Evolutionary conservation across 345 rosid genomes (phyloP).

Genomic region (Dovyalis caffra): DNA sequence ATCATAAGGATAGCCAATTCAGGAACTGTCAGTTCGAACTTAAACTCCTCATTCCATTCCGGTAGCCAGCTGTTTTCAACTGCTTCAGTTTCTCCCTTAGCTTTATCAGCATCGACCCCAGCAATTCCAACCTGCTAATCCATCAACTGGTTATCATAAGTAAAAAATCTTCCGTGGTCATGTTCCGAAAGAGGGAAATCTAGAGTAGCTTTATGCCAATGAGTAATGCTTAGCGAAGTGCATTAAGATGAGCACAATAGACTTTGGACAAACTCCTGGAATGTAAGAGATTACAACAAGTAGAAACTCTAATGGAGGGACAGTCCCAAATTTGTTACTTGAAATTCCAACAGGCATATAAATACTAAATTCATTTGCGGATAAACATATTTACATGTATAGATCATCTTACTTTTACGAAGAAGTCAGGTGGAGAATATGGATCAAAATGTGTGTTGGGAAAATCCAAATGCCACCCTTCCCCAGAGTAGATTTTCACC

Average conservation of each 20-base stretch:
- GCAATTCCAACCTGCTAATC: conserved; percentile 46
- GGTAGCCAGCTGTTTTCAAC: conserved; percentile 29
- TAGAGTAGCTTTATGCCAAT: not conserved
- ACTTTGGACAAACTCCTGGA: too few species aligned
- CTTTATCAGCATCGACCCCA: conserved; percentile 42
- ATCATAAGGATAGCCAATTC: conserved; percentile 59
- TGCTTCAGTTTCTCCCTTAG: conserved; percentile 11
- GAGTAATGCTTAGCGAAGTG: too few species aligned
- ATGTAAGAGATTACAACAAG: too few species aligned
- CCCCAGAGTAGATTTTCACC: conserved; percentile 27
- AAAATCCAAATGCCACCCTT: conserved; percentile 30
- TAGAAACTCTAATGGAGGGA: not conserved
- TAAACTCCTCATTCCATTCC: conserved; percentile 42
- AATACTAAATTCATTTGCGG: too few species aligned
- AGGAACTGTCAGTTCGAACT: conserved; percentile 43
- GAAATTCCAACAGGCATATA: too few species aligned
- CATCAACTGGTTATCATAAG: too few species aligned
- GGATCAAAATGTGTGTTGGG: conserved; percentile 25
- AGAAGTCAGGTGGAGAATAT: conserved; percentile 32
- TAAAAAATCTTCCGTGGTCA: too few species aligned
- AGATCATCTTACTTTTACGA: conserved; percentile 11
- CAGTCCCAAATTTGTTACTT: not conserved
- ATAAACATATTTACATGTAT: too few species aligned
- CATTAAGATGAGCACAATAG: too few species aligned
- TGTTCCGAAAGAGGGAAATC: not conserved